phyloP scores from a whole-genome alignment of 108 stramenopile genomes.

The Phaeodactylum tricornutum region DNA sequence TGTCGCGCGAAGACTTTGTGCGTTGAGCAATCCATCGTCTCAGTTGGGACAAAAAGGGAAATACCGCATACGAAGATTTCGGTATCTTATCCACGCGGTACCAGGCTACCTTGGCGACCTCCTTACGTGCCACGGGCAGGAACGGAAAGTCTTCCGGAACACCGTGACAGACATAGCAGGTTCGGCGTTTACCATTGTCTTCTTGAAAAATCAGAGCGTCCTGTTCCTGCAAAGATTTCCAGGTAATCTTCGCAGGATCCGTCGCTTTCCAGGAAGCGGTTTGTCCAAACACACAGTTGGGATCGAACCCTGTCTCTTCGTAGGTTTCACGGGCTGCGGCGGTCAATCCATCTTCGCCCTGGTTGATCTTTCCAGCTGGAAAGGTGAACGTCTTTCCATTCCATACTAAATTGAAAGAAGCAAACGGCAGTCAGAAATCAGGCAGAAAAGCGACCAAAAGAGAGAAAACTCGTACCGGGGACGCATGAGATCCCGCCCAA shows the following conservation, averaged over 20 bases:
- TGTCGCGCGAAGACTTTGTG: slow-evolving; percentile 15
- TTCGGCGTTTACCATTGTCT: slow-evolving; percentile 57
- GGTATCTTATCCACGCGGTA: slow-evolving; percentile 36
- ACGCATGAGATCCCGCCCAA: no score
- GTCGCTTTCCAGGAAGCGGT: slow-evolving; percentile 15
- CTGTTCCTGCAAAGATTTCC: slow-evolving; percentile 31
- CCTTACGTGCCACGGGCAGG: slow-evolving; percentile 76
- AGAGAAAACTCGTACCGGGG: no score
- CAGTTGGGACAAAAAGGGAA: slow-evolving; percentile 55
- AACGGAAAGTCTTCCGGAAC: slow-evolving; percentile 79
- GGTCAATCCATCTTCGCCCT: slow-evolving; percentile 60
- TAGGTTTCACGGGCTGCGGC: slow-evolving; percentile 81
- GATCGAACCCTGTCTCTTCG: slow-evolving; percentile 91
- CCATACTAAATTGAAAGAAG: no score
- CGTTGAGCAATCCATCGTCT: slow-evolving; percentile 52
- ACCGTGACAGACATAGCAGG: slow-evolving; percentile 65
- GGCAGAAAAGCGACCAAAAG: no score
- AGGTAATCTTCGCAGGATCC: slow-evolving; percentile 14
- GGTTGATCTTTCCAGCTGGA: slow-evolving; percentile 82
- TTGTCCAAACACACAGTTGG: slow-evolving; percentile 26
- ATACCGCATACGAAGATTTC: slow-evolving; percentile 58
- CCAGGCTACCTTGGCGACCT: slow-evolving; percentile 61
- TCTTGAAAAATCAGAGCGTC: slow-evolving; percentile 46
- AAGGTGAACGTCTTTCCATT: slow-evolving; percentile 68
- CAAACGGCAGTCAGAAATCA: no score